These are phyloP conservation scores for Skeletonema tropicum DNA, from an alignment of 108 stramenopile species.

Conservation along the genomic window DNA sequence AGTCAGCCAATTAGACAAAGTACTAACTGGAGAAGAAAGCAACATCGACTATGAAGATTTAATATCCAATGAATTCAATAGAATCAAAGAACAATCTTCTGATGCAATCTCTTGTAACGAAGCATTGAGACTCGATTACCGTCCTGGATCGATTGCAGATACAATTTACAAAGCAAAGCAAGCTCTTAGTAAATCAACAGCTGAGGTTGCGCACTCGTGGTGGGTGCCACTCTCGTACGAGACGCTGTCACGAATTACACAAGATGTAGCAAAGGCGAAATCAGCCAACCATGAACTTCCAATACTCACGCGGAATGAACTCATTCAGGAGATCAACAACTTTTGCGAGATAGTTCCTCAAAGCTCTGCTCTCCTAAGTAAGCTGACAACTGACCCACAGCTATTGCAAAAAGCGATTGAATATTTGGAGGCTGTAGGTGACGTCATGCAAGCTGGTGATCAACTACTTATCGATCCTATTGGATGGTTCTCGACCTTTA, in stretches of 20 bases:
- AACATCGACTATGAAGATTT: background rate
- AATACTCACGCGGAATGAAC: constrained; percentile 13
- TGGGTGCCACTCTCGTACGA: constrained; percentile 13
- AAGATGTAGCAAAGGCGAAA: constrained; percentile 5
- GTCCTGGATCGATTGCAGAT: constrained; percentile 9
- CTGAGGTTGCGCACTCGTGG: constrained; percentile 13
- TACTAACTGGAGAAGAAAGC: background rate
- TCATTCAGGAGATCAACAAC: constrained; percentile 11
- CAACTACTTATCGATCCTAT: constrained; percentile 20
- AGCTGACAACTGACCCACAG: constrained; percentile 13
- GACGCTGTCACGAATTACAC: constrained; percentile 3
- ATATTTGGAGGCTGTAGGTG: constrained; percentile 24
- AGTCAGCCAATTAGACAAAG: constrained; percentile 21
- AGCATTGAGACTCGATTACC: constrained; percentile 24
- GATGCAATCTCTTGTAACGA: constrained; percentile 13
- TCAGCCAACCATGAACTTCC: constrained; percentile 18
- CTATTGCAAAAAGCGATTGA: constrained; percentile 16
- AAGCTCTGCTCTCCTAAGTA: constrained; percentile 8
- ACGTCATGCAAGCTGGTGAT: constrained; percentile 25
- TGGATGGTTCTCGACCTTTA: constrained; percentile 17
- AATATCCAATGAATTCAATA: background rate
- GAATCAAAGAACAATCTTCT: constrained; percentile 8
- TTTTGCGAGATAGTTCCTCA: background rate
- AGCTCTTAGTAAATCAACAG: constrained; percentile 14
- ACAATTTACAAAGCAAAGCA: constrained; percentile 10